These are phyloP conservation scores for Helotiales sp. DNA, from an alignment of 2,329 filamentous ascomycete genomes.

Conservation along the genomic window DNA sequence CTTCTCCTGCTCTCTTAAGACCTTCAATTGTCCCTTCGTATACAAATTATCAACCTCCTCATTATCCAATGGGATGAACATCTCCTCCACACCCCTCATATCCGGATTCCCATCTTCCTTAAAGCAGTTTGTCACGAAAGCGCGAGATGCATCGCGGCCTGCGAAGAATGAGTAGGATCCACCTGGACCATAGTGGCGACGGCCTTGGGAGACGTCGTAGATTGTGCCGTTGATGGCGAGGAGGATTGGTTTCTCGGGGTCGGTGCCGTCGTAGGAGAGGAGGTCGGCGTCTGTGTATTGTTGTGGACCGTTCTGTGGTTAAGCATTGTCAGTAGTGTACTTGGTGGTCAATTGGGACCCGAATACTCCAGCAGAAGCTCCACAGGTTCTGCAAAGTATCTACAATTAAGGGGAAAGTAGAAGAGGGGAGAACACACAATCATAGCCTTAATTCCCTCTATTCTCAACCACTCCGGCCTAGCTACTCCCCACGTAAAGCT, in stretches of 20 bases:
- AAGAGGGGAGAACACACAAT: constrained; percentile 22
- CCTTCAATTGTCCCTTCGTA: constrained; percentile 52
- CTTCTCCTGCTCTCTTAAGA: constrained; percentile 61
- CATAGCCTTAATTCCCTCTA: constrained; percentile 25
- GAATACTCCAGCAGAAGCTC: not conserved
- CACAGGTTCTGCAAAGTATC: not conserved
- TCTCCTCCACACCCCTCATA: constrained; percentile 81
- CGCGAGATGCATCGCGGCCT: constrained; percentile 81
- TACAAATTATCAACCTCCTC: constrained; percentile 60
- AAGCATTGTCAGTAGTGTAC: no score
- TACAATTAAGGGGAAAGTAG: not conserved
- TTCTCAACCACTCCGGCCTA: constrained; percentile 28
- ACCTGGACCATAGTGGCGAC: constrained; percentile 75
- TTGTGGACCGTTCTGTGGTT: constrained; percentile 54
- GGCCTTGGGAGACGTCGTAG: constrained; percentile 75
- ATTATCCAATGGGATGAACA: constrained; percentile 71
- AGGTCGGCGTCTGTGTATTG: constrained; percentile 77
- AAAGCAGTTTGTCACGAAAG: constrained; percentile 93
- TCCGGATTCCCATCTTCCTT: constrained; percentile 75
- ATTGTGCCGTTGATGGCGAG: constrained; percentile 86
- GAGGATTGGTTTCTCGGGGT: constrained; percentile 77
- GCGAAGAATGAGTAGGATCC: constrained; percentile 87
- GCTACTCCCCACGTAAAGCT: constrained; percentile 30
- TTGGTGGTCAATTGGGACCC: no score
- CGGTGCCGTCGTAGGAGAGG: constrained; percentile 71